Evolutionary conservation across 2,329 filamentous ascomycete genomes (phyloP), one percentile per base, ranked within the genome.

Genomic region (Fusarium gaditjirri): DNA sequence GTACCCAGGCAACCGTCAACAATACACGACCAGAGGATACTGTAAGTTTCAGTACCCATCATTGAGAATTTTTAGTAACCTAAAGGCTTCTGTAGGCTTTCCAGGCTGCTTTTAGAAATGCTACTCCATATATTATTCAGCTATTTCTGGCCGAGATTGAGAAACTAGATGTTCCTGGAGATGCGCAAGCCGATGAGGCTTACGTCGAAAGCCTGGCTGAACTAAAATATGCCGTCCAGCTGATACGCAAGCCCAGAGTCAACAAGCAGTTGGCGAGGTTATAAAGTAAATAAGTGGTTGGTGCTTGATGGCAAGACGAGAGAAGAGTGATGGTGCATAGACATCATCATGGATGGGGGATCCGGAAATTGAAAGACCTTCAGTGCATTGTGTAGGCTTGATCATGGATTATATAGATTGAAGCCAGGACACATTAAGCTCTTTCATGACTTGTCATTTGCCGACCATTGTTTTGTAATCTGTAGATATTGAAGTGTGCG

Each of bases 31-130:
- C 19, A 46, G 25, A 29, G 0, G 6, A n/a, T 3, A 12, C 27
- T 8, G 44, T 12, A 31, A 17, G 27, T 16, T 29, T 16, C 25
- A 29, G 19, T 4, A 29, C 6, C 13, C 6, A 3, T 6, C 4
- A 16, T n/a, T 11, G 13, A 6, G 4, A 47, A 3, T 4, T 8
- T n/a, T 0, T 17, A 19, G 4, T 29, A 29, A 47, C 25, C 2
- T n/a, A 14, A 2, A 8, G 8, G 14, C 33, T 6, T 29, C 4
- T 4, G 6, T 8, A 47, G 44, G 19, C 13, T 29, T 6, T 47
- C 1, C 44, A 47, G 13, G 3, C 13, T 8, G 27, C 44, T 0
- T 47, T 47, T 29, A 29, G 27, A n/a, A 47, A n/a, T 14, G 44
- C 44, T 17, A 31, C 44, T 12, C 44, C 27, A 29, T n/a, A 4